Evolutionary conservation across 176 grass and related monocot genomes (phyloP).

Genomic region (Dendrocalamus sinicus): DNA sequence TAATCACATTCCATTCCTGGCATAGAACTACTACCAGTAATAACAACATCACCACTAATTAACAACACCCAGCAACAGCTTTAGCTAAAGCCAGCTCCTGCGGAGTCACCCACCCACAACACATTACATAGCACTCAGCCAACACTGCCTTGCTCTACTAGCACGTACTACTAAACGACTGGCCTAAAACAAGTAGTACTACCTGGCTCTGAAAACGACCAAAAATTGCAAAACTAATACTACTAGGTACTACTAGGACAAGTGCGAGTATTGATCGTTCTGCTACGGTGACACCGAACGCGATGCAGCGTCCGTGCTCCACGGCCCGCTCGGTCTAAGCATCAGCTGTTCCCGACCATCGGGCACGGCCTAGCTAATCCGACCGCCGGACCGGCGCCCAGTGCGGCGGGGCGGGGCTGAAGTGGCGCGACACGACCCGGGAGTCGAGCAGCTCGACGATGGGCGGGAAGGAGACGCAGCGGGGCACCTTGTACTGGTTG

Average conservation of each 20-base stretch:
- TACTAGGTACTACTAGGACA: not conserved
- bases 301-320: not conserved
- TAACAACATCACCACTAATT: not conserved
- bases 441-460: conserved; percentile 74
- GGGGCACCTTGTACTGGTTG: conserved; percentile 85
- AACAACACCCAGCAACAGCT: conserved; percentile 13
- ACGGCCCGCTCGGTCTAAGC: not conserved
- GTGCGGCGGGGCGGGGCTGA: conserved; percentile 54
- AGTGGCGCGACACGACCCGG: conserved; percentile 63
- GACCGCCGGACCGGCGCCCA: conserved; percentile 34
- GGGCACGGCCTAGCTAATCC: not conserved
- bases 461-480: conserved; percentile 68
- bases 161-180: not conserved
- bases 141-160: not conserved
- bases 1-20: conserved; percentile 34
- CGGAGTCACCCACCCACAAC: conserved; percentile 15
- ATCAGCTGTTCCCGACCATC: not conserved
- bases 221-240: not conserved
- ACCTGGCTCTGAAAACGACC: not conserved
- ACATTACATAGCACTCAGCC: conserved; percentile 34
- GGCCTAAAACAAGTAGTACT: not conserved
- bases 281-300: not conserved
- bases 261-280: not conserved
- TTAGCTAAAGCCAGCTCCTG: too few relatives aligned
- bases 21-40: not conserved